A percentile compares a stretch with the other conserved stretches of the same genome.
phyloP scores from a whole-genome alignment of 345 rosid species.

The Rhodamnia argentea region DNA sequence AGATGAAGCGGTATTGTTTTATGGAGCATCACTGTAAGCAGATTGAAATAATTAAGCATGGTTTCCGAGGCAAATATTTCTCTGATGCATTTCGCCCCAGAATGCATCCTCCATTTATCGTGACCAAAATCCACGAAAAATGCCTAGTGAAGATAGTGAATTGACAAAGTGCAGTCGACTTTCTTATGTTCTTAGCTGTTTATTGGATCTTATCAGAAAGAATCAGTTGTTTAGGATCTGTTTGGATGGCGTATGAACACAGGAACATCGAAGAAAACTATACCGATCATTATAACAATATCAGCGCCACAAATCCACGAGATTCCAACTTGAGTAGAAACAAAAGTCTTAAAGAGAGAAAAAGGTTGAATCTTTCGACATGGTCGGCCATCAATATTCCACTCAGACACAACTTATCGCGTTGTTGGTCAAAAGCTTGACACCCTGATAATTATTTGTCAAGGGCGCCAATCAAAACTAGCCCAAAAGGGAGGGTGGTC shows the following conservation, averaged over 20 bases:
- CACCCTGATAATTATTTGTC: slow-evolving; percentile 34
- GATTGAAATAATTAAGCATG: neutral
- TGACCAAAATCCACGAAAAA: neutral
- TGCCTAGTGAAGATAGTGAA: neutral
- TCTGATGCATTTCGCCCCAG: neutral
- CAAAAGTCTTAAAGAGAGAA: neutral
- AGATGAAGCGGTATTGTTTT: neutral
- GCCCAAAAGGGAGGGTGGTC: slow-evolving; percentile 18
- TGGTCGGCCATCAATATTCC: slow-evolving; percentile 39
- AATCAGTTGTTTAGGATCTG: neutral
- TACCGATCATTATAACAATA: neutral
- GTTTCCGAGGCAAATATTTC: neutral
- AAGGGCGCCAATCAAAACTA: slow-evolving; percentile 31
- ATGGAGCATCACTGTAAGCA: neutral
- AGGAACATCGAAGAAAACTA: neutral
- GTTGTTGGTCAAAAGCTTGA: slow-evolving; percentile 39
- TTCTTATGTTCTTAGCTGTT: neutral
- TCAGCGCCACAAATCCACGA: neutral
- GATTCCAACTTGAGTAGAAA: slow-evolving; percentile 17
- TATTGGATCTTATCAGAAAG: neutral
- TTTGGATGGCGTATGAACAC: neutral
- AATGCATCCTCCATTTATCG: neutral
- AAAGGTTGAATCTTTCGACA: slow-evolving; percentile 14
- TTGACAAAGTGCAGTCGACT: neutral
- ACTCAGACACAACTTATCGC: slow-evolving; percentile 37